Base-by-base conservation (phyloP, 768 basidiomycete genomes). In the Tricholoma furcatifolium region DNA sequence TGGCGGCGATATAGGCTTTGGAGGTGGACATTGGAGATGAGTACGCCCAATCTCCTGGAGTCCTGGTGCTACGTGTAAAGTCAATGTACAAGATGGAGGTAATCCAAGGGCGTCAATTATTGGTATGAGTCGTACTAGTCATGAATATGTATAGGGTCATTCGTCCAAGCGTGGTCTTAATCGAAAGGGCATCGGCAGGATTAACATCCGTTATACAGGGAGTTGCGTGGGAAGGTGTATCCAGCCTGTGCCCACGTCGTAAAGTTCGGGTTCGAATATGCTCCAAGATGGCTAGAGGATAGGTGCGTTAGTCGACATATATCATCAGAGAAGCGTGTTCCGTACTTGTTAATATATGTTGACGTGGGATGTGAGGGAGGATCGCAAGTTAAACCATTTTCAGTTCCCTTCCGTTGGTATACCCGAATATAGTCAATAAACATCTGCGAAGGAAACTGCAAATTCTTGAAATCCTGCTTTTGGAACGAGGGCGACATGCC, bases 371-470 rank as follows among this genome's bases (percentile, higher is more conserved):
- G 74, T 43, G 74, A 77, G 2, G 82, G 71, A 8, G 96, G 96
- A 66, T 91, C 78, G 67, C 96, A 99, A 1, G 87, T 85, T 32
- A 92, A 61, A 9, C 81, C 85, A 50, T 86, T 75, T 58, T 81
- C 70, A n/a, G 81, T 65, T 8, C 87, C 93, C 18, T 82, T 65
- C 32, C 87, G 82, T 71, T 97, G 94, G 60, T 93, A 92, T 47
- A 95, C 79, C 34, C 93, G 84, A 20, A 99, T 80, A 60, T 97
- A 98, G 68, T 98, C 96, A 57, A 98, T 71, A 54, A 80, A 82
- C 89, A 96, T 89, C 54, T 78, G 72, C 6, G 80, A 75, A 0
- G 95, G 96, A 76, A 93, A 96, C 43, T 67, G 62, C 48, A 98
- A 72, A 62, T 91, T 73, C 58, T 73, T 74, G 62, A 76, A 93